Percentiles rank a stretch among this genome's conserved stretches.
Evolutionary conservation across 495 filamentous ascomycete genomes (phyloP).

Genomic region (Melanomma pulvis-pyrius): DNA sequence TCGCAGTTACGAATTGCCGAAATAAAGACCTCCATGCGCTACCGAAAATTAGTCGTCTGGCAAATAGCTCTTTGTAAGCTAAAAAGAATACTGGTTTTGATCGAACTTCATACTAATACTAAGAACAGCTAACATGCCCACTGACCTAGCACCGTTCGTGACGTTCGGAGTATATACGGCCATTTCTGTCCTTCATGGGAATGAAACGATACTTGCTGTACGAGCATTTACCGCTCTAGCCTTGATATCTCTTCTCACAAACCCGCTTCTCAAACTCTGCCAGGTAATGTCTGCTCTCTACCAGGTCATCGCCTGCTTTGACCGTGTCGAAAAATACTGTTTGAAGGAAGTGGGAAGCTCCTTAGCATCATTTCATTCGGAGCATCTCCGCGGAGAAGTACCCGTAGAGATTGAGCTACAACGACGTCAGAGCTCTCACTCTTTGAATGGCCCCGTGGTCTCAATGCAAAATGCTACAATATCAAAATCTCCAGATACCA

Average conservation of each 20-base stretch:
- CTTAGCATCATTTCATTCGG: too few relatives aligned
- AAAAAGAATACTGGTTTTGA: too few relatives aligned
- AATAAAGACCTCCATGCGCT: neutral
- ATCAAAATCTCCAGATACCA: neutral
- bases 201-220: neutral
- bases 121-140: neutral
- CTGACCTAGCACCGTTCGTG: neutral
- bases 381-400: neutral
- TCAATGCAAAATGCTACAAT: neutral
- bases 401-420: neutral
- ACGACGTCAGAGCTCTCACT: neutral
- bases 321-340: neutral
- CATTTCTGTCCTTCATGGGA: neutral
- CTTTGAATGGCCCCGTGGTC: neutral
- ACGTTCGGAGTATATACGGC: neutral
- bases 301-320: neutral
- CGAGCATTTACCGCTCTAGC: neutral
- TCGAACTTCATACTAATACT: neutral
- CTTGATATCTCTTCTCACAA: conserved; percentile 5
- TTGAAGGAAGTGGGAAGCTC: neutral
- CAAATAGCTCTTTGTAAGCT: neutral
- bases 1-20: conserved; percentile 49
- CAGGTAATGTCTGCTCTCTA: neutral
- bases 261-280: neutral
- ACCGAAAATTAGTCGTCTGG: conserved; percentile 1